Conservation (phyloP, 1,139 yeast species). For the Pichia sp. region DNA sequence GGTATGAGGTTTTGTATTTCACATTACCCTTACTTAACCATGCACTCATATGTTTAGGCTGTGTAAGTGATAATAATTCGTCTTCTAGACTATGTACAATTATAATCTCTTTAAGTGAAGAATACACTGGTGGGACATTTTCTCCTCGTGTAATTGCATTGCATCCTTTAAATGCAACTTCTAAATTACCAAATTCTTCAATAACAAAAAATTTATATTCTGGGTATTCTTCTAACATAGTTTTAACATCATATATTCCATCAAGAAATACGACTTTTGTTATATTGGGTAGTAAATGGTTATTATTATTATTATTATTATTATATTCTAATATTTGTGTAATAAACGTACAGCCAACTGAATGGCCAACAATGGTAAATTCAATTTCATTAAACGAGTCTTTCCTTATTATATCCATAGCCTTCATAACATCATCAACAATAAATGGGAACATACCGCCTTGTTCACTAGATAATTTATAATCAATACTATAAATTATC, state of each 20-base stretch:
- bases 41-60: conserved; percentile 28
- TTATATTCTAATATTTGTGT: conserved; percentile 44
- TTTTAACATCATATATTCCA: conserved; percentile 44
- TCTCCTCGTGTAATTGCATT: conserved; percentile 13
- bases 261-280: conserved; percentile 36
- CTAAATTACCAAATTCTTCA: conserved; percentile 36
- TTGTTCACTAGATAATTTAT: too few relatives aligned
- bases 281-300: conserved; percentile 17
- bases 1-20: conserved; percentile 4
- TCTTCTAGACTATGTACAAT: conserved; percentile 34
- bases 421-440: conserved; percentile 47
- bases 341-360: conserved; percentile 73
- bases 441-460: conserved; percentile 58
- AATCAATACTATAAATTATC: too few relatives aligned
- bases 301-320: too few relatives aligned
- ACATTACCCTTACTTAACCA: conserved; percentile 15
- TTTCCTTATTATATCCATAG: conserved; percentile 33
- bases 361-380: conserved; percentile 58
- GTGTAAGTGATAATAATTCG: conserved; percentile 31
- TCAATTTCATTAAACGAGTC: conserved; percentile 13
- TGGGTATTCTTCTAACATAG: conserved; percentile 40
- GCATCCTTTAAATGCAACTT: conserved; percentile 17
- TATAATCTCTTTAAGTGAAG: conserved; percentile 14
- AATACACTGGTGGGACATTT: conserved; percentile 5
- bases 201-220: conserved; percentile 37